These are phyloP conservation scores for Ulota crispa DNA, from an alignment of 225 moss, liverwort and hornwort genomes.

Conservation along the genomic window DNA sequence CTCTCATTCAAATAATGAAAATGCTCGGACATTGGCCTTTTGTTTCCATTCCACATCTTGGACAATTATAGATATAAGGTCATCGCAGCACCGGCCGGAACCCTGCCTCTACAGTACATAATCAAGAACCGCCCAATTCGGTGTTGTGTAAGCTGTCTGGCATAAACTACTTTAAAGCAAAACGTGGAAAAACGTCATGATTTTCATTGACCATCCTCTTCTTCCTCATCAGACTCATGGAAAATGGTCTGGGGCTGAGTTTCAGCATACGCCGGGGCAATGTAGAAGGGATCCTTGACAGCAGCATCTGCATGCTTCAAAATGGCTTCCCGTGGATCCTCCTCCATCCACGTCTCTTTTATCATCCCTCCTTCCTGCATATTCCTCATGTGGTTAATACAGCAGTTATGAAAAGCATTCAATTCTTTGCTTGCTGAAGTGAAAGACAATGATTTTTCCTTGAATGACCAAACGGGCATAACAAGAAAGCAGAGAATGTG, in stretches of 20 bases:
- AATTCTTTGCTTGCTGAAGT: background rate
- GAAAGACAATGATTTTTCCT: background rate
- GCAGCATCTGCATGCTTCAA: conserved; percentile 98
- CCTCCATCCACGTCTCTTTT: conserved; percentile 99
- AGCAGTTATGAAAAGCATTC: conserved; percentile 12
- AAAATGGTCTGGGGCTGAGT: conserved; percentile 94
- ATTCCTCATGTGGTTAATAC: background rate
- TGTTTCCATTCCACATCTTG: background rate
- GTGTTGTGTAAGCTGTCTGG: background rate
- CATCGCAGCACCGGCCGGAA: background rate
- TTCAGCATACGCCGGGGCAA: conserved; percentile 95
- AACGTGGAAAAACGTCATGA: background rate
- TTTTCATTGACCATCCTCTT: conserved; percentile 45
- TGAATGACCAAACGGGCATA: background rate
- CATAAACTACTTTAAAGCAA: background rate
- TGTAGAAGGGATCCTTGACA: conserved; percentile 78
- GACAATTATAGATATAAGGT: background rate
- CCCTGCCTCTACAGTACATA: background rate
- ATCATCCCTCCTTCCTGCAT: conserved; percentile 99
- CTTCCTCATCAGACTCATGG: conserved; percentile 80
- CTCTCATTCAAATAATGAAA: background rate
- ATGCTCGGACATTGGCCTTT: background rate
- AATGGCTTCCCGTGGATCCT: conserved; percentile 96
- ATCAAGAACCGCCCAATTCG: background rate
- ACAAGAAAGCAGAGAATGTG: background rate